Evolutionary conservation across 306 rosid species (phyloP).

Genomic region (Medicago arabica): DNA sequence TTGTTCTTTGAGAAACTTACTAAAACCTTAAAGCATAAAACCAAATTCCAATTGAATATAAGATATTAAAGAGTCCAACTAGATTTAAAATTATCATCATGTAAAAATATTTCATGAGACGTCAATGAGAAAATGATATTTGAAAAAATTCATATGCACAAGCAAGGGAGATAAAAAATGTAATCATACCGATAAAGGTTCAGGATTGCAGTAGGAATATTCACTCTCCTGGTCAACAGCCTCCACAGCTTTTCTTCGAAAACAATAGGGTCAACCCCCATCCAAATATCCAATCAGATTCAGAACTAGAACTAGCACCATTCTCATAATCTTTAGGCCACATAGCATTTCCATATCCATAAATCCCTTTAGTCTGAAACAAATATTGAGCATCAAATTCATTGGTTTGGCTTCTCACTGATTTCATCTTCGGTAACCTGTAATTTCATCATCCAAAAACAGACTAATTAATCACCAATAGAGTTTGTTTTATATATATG

Average conservation of each 20-base stretch:
- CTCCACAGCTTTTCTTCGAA: conserved; percentile 67
- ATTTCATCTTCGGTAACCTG: conserved; percentile 68
- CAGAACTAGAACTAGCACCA: conserved; percentile 50
- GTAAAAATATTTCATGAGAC: neutral
- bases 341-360: conserved; percentile 83
- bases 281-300: conserved; percentile 55
- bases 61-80: too few relatives aligned
- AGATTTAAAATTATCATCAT: conserved; percentile 13
- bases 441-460: conserved; percentile 35
- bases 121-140: neutral
- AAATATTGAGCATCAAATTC: conserved; percentile 65
- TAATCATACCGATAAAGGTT: conserved; percentile 68
- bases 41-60: conserved; percentile 3
- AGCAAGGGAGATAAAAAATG: neutral
- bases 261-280: too few relatives aligned
- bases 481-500: neutral
- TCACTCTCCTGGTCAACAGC: conserved; percentile 63
- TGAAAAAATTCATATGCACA: neutral
- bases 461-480: conserved; percentile 18
- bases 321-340: conserved; percentile 61
- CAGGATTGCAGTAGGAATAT: conserved; percentile 69
- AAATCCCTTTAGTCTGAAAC: conserved; percentile 70
- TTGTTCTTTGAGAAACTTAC: conserved; percentile 9
- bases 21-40: neutral
- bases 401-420: conserved; percentile 54